Base-by-base conservation (phyloP, 2,329 filamentous ascomycete genomes). In the Ilyonectria robusta region DNA sequence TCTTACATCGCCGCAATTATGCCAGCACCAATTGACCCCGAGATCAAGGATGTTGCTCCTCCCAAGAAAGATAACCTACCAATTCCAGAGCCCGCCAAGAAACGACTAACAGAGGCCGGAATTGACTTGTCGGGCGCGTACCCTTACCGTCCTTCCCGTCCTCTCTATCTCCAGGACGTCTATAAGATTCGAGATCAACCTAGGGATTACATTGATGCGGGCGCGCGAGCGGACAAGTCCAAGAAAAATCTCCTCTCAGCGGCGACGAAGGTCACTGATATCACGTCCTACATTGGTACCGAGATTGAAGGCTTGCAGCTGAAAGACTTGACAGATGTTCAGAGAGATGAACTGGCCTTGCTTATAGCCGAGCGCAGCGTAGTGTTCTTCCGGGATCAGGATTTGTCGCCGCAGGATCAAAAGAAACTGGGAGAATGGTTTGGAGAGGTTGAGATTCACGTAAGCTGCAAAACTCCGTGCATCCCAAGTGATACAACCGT, bases 91-190 rank as follows among this genome's bases (percentile, higher is more conserved):
- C 72, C 86, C 1, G 82, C 91, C 1, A 84, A 85, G 1, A 81
- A 84, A 55, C 85, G 92, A 4, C 83, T 94, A 0, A 87, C 89
- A 71, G 93, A 92, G 68, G 91, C 90, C 0, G 91, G 89, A 1
- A 86, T 94, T 59, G 91, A 94, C 75, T 83, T 94, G 2, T 91
- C 89, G 1, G 81, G 88, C 1, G 92, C 92, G 0, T 94, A 94
- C 70, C 92, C 92, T 0, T 93, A 93, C 72, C 87, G 91, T 0
- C 91, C 91, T 1, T 86, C 88, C 0, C 85, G 85, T 54, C 92
- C 92, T 0, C 81, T 93, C 1, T 94, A 90, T 71, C 81, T 93
- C 0, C 88, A 94, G 63, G 92, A 94, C 70, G 89, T 91, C 3
- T 89, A 88, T 79, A 88, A 87, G 54, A 91, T 94, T 75, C 83